Conservation (phyloP, 2,329 filamentous ascomycete genomes). For the Ophiocordyceps sinensis region DNA sequence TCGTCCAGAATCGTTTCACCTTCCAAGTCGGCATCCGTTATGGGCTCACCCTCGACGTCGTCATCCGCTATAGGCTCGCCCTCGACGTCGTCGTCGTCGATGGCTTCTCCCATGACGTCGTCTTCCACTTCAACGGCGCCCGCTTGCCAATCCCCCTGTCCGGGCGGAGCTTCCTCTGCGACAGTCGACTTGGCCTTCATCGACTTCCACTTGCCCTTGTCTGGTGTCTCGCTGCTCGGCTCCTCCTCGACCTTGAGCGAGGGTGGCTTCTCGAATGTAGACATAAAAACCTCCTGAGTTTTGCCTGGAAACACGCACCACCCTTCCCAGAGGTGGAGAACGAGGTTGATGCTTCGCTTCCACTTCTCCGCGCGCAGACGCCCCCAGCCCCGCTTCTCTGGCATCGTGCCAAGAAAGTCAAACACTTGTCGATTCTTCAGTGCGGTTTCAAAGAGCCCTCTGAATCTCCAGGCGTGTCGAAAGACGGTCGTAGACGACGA, state of each 20-base stretch:
- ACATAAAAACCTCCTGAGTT: constrained; percentile 55
- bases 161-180: constrained; percentile 6
- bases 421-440: constrained; percentile 58
- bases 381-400: constrained; percentile 63
- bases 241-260: constrained; percentile 16
- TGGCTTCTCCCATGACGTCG: constrained; percentile 25
- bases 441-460: constrained; percentile 62
- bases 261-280: constrained; percentile 58
- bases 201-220: constrained; percentile 33
- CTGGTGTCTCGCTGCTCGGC: constrained; percentile 12
- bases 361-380: constrained; percentile 71
- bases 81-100: constrained; percentile 34
- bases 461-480: constrained; percentile 75
- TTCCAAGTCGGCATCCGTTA: constrained; percentile 25
- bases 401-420: constrained; percentile 57
- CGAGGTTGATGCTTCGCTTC: constrained; percentile 57
- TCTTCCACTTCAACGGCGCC: constrained; percentile 21
- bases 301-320: constrained; percentile 62
- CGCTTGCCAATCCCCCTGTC: constrained; percentile 23
- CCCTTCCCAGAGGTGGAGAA: constrained; percentile 58
- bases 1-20: constrained; percentile 24
- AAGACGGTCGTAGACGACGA: constrained; percentile 63
- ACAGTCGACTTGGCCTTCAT: constrained; percentile 23
- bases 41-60: constrained; percentile 23
- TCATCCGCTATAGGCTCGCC: constrained; percentile 23